These are phyloP conservation scores for Penicillium diatomitis DNA, from an alignment of 495 filamentous ascomycete genomes.

Conservation along the genomic window DNA sequence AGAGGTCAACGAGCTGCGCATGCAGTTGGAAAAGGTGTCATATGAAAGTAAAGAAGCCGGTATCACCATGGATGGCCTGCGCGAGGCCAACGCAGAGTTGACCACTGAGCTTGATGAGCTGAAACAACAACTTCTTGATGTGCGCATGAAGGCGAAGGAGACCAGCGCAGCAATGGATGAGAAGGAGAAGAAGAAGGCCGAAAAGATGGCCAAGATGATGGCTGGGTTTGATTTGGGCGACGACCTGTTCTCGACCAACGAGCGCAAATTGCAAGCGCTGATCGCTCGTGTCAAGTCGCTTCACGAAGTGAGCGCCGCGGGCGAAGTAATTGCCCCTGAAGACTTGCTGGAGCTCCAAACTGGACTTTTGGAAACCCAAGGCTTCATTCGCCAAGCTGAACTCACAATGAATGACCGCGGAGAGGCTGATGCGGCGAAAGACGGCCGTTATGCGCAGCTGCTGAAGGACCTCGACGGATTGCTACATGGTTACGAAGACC, in stretches of 20 bases:
- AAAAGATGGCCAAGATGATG: constrained; percentile 99
- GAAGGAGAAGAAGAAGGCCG: constrained; percentile 96
- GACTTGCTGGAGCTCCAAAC: constrained; percentile 67
- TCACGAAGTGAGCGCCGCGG: constrained; percentile 62
- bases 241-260: constrained; percentile 86
- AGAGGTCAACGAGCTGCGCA: constrained; percentile 84
- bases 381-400: constrained; percentile 87
- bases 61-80: constrained; percentile 95
- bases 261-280: constrained; percentile 68
- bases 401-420: constrained; percentile 62
- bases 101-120: constrained; percentile 87
- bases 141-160: constrained; percentile 91
- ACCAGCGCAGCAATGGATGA: constrained; percentile 79
- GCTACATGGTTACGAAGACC: constrained; percentile 71
- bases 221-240: constrained; percentile 88
- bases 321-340: constrained; percentile 72
- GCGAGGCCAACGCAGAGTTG: constrained; percentile 89
- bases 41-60: constrained; percentile 95
- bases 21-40: constrained; percentile 89
- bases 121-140: constrained; percentile 92
- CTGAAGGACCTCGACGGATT: constrained; percentile 63
- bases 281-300: constrained; percentile 75
- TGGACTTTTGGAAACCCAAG: constrained; percentile 78
- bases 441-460: constrained; percentile 58
- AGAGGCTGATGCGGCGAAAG: constrained; percentile 51